Percentiles rank a stretch among this genome's conserved stretches.
phyloP scores from a whole-genome alignment of 179 eudicot species.

The Nepenthes alata region DNA sequence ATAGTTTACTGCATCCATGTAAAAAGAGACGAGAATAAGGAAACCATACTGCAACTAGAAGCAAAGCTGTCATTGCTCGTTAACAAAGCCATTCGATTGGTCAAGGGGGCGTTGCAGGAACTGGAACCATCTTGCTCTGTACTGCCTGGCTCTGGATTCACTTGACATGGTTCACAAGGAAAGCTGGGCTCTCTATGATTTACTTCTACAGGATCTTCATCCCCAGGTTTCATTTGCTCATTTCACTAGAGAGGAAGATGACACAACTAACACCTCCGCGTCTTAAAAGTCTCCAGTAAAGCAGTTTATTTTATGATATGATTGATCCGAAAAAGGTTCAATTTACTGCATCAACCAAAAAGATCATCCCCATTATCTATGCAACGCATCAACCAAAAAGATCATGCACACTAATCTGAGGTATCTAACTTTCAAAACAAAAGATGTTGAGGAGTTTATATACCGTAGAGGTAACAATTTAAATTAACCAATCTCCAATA shows the following conservation, averaged over 20 bases:
- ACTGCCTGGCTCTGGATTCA: constrained; percentile 17
- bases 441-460: no score
- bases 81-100: constrained; percentile 25
- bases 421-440: no score
- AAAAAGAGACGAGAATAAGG: background rate
- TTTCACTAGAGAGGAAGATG: constrained; percentile 21
- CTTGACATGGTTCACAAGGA: constrained; percentile 15
- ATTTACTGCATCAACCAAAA: background rate
- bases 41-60: constrained; percentile 43
- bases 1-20: background rate
- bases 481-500: no score
- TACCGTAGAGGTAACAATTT: no score
- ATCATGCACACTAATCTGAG: no score
- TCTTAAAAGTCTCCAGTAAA: background rate
- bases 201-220: constrained; percentile 14
- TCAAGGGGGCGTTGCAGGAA: constrained; percentile 15
- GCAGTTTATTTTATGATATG: background rate
- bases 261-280: constrained; percentile 25
- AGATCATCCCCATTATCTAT: no score
- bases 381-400: no score
- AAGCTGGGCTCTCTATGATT: constrained; percentile 1
- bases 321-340: no score
- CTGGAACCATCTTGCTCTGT: constrained; percentile 20
- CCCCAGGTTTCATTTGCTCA: constrained; percentile 33
- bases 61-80: constrained; percentile 34